These are phyloP conservation scores for Craterostigma plantagineum DNA, from an alignment of 257 asterid species.

Conservation along the genomic window DNA sequence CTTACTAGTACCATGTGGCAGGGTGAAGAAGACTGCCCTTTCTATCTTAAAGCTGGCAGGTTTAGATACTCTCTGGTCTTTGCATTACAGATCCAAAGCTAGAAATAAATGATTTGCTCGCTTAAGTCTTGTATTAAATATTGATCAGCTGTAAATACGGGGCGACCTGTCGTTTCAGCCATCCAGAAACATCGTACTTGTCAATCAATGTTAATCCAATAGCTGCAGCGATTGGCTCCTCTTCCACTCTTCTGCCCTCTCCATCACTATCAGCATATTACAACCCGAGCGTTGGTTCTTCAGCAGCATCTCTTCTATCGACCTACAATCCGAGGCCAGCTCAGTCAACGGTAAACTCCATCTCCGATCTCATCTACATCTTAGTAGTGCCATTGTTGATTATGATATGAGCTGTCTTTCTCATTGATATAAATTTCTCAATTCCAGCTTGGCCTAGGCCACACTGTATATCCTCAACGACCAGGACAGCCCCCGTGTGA, in stretches of 20 bases:
- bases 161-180: conserved; percentile 78
- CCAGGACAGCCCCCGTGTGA: too few species aligned
- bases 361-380: too few species aligned
- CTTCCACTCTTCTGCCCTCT: conserved; percentile 42
- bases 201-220: conserved; percentile 27
- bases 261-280: conserved; percentile 26
- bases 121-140: conserved; percentile 1
- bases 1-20: conserved; percentile 20
- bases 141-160: conserved; percentile 89
- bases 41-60: conserved; percentile 97
- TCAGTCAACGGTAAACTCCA: too few species aligned
- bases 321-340: conserved; percentile 49
- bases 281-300: conserved; percentile 36
- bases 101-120: too few species aligned
- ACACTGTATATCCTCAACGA: too few species aligned
- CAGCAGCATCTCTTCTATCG: conserved; percentile 56
- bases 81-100: too few species aligned
- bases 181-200: conserved; percentile 37
- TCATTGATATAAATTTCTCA: too few species aligned
- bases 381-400: too few species aligned
- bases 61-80: conserved; percentile 1
- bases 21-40: conserved; percentile 98
- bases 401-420: too few species aligned
- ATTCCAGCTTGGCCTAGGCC: too few species aligned
- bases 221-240: conserved; percentile 21